Percentiles rank a stretch among this genome's conserved stretches.
Evolutionary conservation across 306 rosid genomes (phyloP).

Genomic region (Lupinus albus): DNA sequence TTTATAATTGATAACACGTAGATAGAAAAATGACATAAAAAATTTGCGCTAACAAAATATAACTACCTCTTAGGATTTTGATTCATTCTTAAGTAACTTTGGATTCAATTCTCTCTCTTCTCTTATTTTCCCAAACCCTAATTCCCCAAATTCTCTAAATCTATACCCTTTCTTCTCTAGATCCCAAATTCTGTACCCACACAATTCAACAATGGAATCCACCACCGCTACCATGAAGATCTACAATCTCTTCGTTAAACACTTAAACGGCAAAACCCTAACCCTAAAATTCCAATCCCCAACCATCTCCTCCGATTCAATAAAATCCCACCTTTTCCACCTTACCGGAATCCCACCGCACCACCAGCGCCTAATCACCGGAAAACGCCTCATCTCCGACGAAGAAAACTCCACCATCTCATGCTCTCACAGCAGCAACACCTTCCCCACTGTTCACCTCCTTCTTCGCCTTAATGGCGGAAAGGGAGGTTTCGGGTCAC

Average conservation of each 20-base stretch:
- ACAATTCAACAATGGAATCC: slow-evolving; percentile 48
- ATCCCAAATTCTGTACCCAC: not conserved
- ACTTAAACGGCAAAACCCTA: slow-evolving; percentile 80
- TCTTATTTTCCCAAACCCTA: no score
- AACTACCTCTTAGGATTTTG: no score
- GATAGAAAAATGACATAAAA: no score
- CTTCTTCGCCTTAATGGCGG: slow-evolving; percentile 77
- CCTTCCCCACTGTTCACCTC: slow-evolving; percentile 70
- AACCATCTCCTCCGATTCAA: slow-evolving; percentile 41
- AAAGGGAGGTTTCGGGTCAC: slow-evolving; percentile 95
- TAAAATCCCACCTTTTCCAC: slow-evolving; percentile 63
- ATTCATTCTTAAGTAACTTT: no score
- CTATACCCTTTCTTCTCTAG: not conserved
- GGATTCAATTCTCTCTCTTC: no score
- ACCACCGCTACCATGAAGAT: slow-evolving; percentile 11
- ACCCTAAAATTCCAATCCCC: slow-evolving; percentile 67
- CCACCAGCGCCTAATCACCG: slow-evolving; percentile 77
- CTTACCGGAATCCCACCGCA: slow-evolving; percentile 69
- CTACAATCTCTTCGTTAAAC: slow-evolving; percentile 79
- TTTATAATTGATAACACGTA: no score
- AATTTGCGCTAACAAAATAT: no score
- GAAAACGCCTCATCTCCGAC: slow-evolving; percentile 54
- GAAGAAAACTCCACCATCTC: slow-evolving; percentile 45
- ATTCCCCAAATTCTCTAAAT: no score
- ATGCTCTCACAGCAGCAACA: slow-evolving; percentile 39